These are phyloP conservation scores for Neurospora cerealis DNA, from an alignment of 495 filamentous ascomycete genomes.

Conservation along the genomic window DNA sequence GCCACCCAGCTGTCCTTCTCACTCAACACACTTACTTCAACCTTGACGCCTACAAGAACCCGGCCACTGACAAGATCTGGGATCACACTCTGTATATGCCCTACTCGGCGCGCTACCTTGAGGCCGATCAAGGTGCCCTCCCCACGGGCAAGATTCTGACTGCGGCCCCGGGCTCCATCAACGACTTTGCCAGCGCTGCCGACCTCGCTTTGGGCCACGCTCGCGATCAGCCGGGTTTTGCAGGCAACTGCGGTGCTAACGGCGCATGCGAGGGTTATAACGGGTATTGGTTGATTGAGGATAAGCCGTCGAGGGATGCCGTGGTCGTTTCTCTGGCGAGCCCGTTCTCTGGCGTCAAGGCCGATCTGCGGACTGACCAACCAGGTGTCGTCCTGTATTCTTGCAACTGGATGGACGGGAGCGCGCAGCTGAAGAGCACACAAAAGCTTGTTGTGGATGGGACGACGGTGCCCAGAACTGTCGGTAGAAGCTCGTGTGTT, in stretches of 20 bases:
- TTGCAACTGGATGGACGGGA: slow-evolving; percentile 63
- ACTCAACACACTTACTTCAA: slow-evolving; percentile 82
- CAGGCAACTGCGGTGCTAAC: slow-evolving; percentile 54
- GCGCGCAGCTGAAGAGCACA: slow-evolving; percentile 45
- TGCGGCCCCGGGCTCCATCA: slow-evolving; percentile 46
- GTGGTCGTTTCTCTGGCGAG: slow-evolving; percentile 50
- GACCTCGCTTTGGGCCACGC: slow-evolving; percentile 56
- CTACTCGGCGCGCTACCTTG: slow-evolving; percentile 58
- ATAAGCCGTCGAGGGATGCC: slow-evolving; percentile 42
- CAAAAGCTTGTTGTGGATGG: slow-evolving; percentile 45
- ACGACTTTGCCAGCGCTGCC: slow-evolving; percentile 59
- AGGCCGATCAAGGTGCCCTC: slow-evolving; percentile 56
- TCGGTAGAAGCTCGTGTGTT: slow-evolving; percentile 47
- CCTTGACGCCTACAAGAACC: slow-evolving; percentile 62
- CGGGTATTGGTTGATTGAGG: slow-evolving; percentile 64
- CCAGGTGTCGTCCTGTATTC: slow-evolving; percentile 61
- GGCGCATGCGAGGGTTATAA: slow-evolving; percentile 69
- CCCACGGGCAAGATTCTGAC: slow-evolving; percentile 60
- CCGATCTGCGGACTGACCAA: slow-evolving; percentile 63
- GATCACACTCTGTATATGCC: slow-evolving; percentile 65
- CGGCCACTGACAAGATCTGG: slow-evolving; percentile 49
- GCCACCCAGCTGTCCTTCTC: slow-evolving; percentile 54
- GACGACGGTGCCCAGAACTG: slow-evolving; percentile 23
- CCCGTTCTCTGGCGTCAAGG: slow-evolving; percentile 52
- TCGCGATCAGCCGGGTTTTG: slow-evolving; percentile 42